Evolutionary conservation across 2,329 filamentous ascomycete genomes (phyloP), one percentile per base, ranked within the genome.

Genomic region (Aphanoascus verrucosus): DNA sequence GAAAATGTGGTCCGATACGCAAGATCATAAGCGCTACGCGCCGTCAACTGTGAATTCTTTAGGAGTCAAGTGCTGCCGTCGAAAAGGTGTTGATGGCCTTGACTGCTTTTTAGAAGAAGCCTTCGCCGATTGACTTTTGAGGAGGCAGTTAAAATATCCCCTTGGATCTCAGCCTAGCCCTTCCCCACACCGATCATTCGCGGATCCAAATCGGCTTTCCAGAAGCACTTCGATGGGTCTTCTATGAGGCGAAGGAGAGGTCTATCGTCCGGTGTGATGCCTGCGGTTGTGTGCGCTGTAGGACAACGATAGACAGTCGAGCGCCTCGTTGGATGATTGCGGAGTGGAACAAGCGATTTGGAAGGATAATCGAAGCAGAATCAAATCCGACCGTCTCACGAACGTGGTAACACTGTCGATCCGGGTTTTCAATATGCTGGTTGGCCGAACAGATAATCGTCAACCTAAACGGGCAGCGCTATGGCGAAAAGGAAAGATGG

Each of bases 1-100:
- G 38, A 56, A 55, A 53, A 15, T 28, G 57, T 52, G 55, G 55
- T 47, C 49, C 23, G 28, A 56, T 48, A 20, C 55, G 55, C 51
- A 54, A 28, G 48, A 56, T 43, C 55, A 56, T 56, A 56, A 48
- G 44, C 20, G 17, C 32, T 48, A 34, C 20, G 43, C 45, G 35
- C 44, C 45, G 20, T 38, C 8, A 9, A 42, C 8, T 28, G 42
- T 42, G 43, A 37, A 15, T 34, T 49, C 28, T 31, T 5, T 28
- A 37, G 37, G 9, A n/a, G 9, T 4, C n/a, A 42, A 17, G 14
- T 20, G 23, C 34, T 43, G 41, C 19, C 32, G 20, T n/a, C 34
- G 38, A 44, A 28, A 35, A 28, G 32, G 34, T 40, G 45, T 17
- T 20, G 23, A 42, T 32, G 35, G 7, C 45, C n/a, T 20, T 11